Evolutionary conservation across 805 yeast species (phyloP).

Genomic region (Starmerella geochares): DNA sequence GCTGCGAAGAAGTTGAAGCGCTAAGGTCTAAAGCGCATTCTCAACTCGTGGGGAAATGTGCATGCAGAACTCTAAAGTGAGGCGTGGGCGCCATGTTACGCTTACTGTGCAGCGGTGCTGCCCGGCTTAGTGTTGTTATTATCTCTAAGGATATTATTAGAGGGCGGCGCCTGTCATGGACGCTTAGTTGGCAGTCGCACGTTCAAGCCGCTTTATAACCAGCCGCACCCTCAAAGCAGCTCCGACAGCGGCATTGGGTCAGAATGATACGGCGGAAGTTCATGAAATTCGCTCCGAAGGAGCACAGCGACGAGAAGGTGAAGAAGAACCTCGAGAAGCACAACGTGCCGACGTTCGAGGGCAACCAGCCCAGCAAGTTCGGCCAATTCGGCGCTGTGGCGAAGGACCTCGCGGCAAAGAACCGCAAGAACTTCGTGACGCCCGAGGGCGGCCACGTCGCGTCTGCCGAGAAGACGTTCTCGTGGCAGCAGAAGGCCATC

Average conservation of each 20-base stretch:
- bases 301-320: slow-evolving; percentile 42
- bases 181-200: slow-evolving; percentile 4
- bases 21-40: too few species aligned
- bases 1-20: too few species aligned
- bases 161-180: not conserved
- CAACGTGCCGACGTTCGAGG: slow-evolving; percentile 38
- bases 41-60: too few species aligned
- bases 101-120: not conserved
- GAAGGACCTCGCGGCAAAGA: slow-evolving; percentile 32
- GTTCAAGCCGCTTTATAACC: not conserved
- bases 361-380: slow-evolving; percentile 39
- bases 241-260: not conserved
- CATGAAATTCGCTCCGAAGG: slow-evolving; percentile 39
- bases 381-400: slow-evolving; percentile 44
- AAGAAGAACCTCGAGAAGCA: slow-evolving; percentile 34
- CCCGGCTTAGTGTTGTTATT: not conserved
- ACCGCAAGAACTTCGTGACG: slow-evolving; percentile 17
- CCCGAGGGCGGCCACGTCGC: slow-evolving; percentile 20
- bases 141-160: not conserved
- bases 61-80: too few species aligned
- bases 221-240: not conserved
- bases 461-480: slow-evolving; percentile 21
- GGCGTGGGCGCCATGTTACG: not conserved
- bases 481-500: slow-evolving; percentile 22
- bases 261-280: slow-evolving; percentile 29